Conservation (phyloP, 2,329 filamentous ascomycete genomes). For the Aspergillus quadricinctus region DNA sequence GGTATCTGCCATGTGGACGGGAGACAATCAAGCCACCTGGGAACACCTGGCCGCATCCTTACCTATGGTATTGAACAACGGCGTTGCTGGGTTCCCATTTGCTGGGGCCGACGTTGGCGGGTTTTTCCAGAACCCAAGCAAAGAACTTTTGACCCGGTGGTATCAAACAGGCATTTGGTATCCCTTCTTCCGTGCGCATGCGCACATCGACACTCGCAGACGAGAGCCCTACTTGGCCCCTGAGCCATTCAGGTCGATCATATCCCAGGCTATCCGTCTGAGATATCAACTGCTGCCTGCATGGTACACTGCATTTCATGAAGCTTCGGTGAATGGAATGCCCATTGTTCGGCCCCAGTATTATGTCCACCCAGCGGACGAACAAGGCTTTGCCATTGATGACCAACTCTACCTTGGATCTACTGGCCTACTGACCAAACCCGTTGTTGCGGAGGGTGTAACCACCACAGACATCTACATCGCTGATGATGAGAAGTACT, state of each 20-base stretch:
- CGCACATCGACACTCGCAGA: constrained; percentile 91
- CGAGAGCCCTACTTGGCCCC: constrained; percentile 87
- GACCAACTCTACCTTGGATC: constrained; percentile 89
- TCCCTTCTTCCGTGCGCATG: constrained; percentile 95
- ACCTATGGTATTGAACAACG: constrained; percentile 90
- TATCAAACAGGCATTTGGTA: constrained; percentile 97
- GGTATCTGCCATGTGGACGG: constrained; percentile 95
- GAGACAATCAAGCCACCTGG: constrained; percentile 94
- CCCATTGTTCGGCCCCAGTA: constrained; percentile 91
- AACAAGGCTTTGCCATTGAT: constrained; percentile 81
- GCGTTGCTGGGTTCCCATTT: constrained; percentile 90
- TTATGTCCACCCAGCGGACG: constrained; percentile 83
- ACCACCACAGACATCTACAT: constrained; percentile 76
- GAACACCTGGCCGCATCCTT: constrained; percentile 81
- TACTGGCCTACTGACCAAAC: constrained; percentile 88
- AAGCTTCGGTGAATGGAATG: constrained; percentile 74
- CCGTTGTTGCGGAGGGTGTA: constrained; percentile 73
- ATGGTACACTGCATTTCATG: constrained; percentile 96
- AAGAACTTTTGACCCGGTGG: constrained; percentile 88
- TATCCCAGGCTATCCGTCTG: constrained; percentile 80
- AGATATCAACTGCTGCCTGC: constrained; percentile 85
- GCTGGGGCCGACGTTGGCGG: constrained; percentile 93
- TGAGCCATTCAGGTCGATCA: constrained; percentile 79
- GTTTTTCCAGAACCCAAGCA: constrained; percentile 95
- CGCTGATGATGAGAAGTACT: constrained; percentile 84